Percentiles rank a stretch among this genome's conserved stretches.
Evolutionary conservation across 495 filamentous ascomycete species (phyloP).

Genomic region (Hypoxylon rickii): DNA sequence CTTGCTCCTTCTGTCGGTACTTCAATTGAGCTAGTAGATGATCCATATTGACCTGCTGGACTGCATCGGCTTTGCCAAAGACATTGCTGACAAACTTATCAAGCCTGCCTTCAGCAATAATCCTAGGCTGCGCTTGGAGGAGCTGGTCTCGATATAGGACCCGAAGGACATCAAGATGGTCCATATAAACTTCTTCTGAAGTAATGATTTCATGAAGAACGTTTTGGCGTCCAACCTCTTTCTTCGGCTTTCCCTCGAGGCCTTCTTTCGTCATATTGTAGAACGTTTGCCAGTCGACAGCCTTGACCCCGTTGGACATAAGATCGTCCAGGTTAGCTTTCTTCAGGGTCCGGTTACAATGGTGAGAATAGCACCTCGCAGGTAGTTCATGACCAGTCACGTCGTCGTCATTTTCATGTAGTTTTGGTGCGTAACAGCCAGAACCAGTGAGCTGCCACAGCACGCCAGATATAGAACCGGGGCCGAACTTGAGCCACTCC

Average conservation of each 20-base stretch:
- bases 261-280: slow-evolving; percentile 83
- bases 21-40: slow-evolving; percentile 94
- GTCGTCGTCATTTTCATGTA: slow-evolving; percentile 72
- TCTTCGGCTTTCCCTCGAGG: slow-evolving; percentile 69
- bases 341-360: slow-evolving; percentile 91
- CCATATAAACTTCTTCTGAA: slow-evolving; percentile 88
- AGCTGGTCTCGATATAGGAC: slow-evolving; percentile 87
- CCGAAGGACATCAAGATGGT: slow-evolving; percentile 81
- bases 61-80: slow-evolving; percentile 87
- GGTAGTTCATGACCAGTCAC: slow-evolving; percentile 48
- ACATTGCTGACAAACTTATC: slow-evolving; percentile 80
- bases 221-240: slow-evolving; percentile 93
- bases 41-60: slow-evolving; percentile 92
- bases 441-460: slow-evolving; percentile 91
- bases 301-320: slow-evolving; percentile 68
- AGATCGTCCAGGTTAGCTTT: slow-evolving; percentile 83
- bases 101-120: slow-evolving; percentile 75
- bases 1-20: slow-evolving; percentile 95
- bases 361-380: slow-evolving; percentile 89
- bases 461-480: slow-evolving; percentile 78
- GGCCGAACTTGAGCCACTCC: slow-evolving; percentile 95
- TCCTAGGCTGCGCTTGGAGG: slow-evolving; percentile 70
- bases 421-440: slow-evolving; percentile 84
- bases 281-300: slow-evolving; percentile 88
- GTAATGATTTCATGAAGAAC: slow-evolving; percentile 95